These are phyloP conservation scores for Climacium dendroides DNA, from an alignment of 225 moss, liverwort and hornwort genomes.

Conservation along the genomic window DNA sequence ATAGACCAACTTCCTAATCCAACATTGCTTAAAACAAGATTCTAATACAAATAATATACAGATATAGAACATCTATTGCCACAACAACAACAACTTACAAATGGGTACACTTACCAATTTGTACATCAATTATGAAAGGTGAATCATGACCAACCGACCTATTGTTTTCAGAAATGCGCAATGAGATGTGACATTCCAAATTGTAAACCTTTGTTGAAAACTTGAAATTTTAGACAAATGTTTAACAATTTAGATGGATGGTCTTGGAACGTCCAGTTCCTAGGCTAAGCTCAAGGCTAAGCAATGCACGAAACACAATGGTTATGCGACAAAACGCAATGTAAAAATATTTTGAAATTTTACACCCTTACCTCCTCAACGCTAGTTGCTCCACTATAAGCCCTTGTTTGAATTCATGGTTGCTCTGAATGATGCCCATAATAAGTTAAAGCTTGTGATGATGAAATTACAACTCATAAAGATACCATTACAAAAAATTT, in stretches of 20 bases:
- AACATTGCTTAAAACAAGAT: too few relatives aligned
- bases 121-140: too few relatives aligned
- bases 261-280: not conserved
- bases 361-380: not conserved
- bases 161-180: not conserved
- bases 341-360: not conserved
- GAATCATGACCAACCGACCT: not conserved
- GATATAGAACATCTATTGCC: too few relatives aligned
- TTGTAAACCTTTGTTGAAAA: not conserved
- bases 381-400: accelerated
- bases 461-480: not conserved
- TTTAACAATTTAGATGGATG: not conserved
- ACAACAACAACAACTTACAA: too few relatives aligned
- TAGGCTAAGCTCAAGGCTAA: too few relatives aligned
- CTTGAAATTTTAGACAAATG: not conserved
- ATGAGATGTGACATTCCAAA: not conserved
- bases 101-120: too few relatives aligned
- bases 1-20: too few relatives aligned
- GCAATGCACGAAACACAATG: too few relatives aligned
- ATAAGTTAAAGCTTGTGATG: not conserved
- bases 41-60: not conserved
- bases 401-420: not conserved
- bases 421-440: not conserved
- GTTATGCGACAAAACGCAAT: accelerated
- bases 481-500: too few relatives aligned